phyloP scores from a whole-genome alignment of 108 stramenopile genomes.

The Skeletonema tropicum region DNA sequence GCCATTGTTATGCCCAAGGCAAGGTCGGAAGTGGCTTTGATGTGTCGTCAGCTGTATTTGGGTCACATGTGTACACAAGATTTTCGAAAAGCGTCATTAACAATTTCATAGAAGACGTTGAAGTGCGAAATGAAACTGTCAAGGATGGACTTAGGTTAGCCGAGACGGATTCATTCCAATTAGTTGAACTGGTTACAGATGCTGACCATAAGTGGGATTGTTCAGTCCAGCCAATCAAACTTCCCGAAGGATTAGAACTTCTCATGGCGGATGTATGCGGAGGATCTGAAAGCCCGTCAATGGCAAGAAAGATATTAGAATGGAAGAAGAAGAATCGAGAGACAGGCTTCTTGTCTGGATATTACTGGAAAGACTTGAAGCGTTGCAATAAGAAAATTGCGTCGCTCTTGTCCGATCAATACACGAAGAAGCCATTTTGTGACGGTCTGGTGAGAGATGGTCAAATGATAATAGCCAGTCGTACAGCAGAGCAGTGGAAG shows the following conservation, averaged over 20 bases:
- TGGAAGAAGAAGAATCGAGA: slow-evolving; percentile 70
- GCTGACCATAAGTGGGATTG: slow-evolving; percentile 60
- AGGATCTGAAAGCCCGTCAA: slow-evolving; percentile 93
- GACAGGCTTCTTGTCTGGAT: slow-evolving; percentile 51
- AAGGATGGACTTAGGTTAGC: slow-evolving; percentile 20
- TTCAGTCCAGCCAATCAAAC: slow-evolving; percentile 53
- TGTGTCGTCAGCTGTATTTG: slow-evolving; percentile 89
- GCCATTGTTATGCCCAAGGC: slow-evolving; percentile 94
- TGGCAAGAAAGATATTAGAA: slow-evolving; percentile 86
- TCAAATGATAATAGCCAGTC: slow-evolving; percentile 32
- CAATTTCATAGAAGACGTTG: slow-evolving; percentile 63
- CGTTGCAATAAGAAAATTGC: slow-evolving; percentile 66
- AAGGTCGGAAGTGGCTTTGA: slow-evolving; percentile 98
- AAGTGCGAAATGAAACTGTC: slow-evolving; percentile 22
- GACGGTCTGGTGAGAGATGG: slow-evolving; percentile 54
- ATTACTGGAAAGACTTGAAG: slow-evolving; percentile 79
- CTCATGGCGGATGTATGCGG: slow-evolving; percentile 95
- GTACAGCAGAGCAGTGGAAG: slow-evolving; percentile 50
- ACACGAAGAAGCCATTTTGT: slow-evolving; percentile 21
- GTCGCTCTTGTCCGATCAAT: slow-evolving; percentile 44
- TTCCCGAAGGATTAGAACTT: slow-evolving; percentile 74
- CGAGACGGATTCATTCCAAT: slow-evolving; percentile 4
- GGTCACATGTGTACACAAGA: slow-evolving; percentile 88
- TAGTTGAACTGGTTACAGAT: slow-evolving; percentile 31
- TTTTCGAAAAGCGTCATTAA: slow-evolving; percentile 71